Base-by-base conservation (phyloP, 257 asterid species). In the Perilla frutescens region DNA sequence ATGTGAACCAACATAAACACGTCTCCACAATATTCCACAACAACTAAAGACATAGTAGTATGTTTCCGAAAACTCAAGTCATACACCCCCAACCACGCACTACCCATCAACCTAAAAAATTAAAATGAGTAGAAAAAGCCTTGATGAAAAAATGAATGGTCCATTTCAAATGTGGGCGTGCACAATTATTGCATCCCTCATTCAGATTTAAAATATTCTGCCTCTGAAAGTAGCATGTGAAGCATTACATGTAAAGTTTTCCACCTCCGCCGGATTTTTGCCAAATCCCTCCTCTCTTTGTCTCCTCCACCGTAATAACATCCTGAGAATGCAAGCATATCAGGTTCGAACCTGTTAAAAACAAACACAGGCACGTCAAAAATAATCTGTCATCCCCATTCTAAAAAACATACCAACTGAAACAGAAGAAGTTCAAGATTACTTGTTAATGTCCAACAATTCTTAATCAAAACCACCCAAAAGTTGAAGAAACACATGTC, bases 261-360 rank as follows among this genome's bases (percentile, higher is more conserved):
- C 98, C 99, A 92, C 70, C 98, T 85, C 84, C 86, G 88, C 62
- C 99, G 80, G 80, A 95, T 92, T 77, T 92, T 90, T 69, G 89
- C 89, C 82, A 95, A 85, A 66, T 90, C 99, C 72, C 60, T 81
- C 84, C 89, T 89, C 85, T 95, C 99, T 86, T 92, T 87, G 70
- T 95, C 93, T 71, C 99, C 98, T 71, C 99, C 98, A 77, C 98
- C 99, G 55, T 89, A 92, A 79, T 92, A 95, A 71, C 99, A 95
- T 81, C 99, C 97, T 37, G 99, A 92, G 89, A 95, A 95, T 68
- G 99, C 99, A 83, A 95, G 98, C 98, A 92, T 95, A 80, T 95
- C 99, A 71, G 99, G 98, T 84, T 95, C 99, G 79, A 90, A 95
- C 91, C 99, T 95, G 94, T 66, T 75, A 73, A 55, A 44, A 68